A percentile compares a stretch with the other conserved stretches of the same genome.
These are phyloP conservation scores for Fusarium luffae DNA, from an alignment of 2,329 filamentous ascomycete genomes.

Conservation along the genomic window DNA sequence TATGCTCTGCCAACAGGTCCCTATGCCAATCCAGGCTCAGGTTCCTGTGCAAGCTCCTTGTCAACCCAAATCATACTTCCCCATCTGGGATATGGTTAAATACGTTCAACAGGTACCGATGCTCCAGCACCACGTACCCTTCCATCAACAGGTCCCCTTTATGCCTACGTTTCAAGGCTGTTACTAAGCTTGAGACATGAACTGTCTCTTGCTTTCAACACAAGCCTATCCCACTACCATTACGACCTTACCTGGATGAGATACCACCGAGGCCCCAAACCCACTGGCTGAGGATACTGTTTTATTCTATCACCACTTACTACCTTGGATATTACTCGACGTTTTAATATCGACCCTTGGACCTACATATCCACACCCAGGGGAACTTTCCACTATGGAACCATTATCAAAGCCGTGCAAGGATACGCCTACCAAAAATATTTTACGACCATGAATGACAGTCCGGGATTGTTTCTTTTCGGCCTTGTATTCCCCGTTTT, in stretches of 20 bases:
- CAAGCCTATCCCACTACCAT: conserved; percentile 3
- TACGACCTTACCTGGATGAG: conserved; percentile 38
- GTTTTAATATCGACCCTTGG: conserved; percentile 41
- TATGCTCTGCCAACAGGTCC: conserved; percentile 49
- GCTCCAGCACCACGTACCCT: conserved; percentile 61
- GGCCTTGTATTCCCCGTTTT: conserved; percentile 35
- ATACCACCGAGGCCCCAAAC: conserved; percentile 22
- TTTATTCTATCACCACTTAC: conserved; percentile 32
- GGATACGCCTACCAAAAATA: conserved; percentile 39
- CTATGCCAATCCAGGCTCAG: conserved; percentile 49
- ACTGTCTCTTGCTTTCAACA: conserved; percentile 9
- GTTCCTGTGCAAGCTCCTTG: conserved; percentile 54
- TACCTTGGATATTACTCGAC: conserved; percentile 37
- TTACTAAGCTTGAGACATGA: conserved; percentile 49
- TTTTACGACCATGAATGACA: conserved; percentile 45
- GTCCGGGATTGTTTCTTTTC: conserved; percentile 40
- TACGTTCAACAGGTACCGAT: conserved; percentile 62
- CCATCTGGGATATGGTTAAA: conserved; percentile 64
- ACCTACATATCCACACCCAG: conserved; percentile 1
- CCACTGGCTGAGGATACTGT: conserved; percentile 23
- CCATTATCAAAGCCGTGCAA: conserved; percentile 33
- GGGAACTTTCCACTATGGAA: conserved; percentile 22
- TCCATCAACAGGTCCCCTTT: conserved; percentile 64
- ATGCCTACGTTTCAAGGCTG: conserved; percentile 65
- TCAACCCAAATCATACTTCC: conserved; percentile 61